Percentiles rank a stretch among this genome's conserved stretches.
These are phyloP conservation scores for Lathyrus sativus DNA, from an alignment of 306 rosid species.

Conservation along the genomic window DNA sequence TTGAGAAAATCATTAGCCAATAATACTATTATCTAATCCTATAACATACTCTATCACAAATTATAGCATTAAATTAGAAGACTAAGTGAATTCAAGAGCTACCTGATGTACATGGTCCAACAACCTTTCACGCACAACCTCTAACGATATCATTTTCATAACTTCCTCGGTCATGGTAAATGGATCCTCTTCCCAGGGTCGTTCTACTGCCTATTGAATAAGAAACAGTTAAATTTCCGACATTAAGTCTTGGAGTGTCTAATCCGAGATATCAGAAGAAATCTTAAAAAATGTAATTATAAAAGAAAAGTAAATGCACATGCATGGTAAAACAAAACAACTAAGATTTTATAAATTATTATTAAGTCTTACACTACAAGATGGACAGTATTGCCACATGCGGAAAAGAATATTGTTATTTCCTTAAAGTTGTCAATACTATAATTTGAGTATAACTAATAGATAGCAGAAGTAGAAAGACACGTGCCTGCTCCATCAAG, in stretches of 20 bases:
- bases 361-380: conserved; percentile 6
- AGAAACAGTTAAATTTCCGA: conserved; percentile 38
- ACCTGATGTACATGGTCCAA: conserved; percentile 98
- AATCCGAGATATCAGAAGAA: conserved; percentile 5
- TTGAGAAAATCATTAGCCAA: conserved; percentile 29
- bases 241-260: conserved; percentile 30
- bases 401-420: neutral
- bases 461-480: conserved; percentile 37
- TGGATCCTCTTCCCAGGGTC: conserved; percentile 97
- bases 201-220: conserved; percentile 74
- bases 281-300: neutral
- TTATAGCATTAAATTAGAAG: conserved; percentile 12
- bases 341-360: neutral
- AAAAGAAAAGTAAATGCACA: conserved; percentile 17
- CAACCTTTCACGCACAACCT: conserved; percentile 93
- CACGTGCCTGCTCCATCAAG: conserved; percentile 87
- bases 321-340: conserved; percentile 4
- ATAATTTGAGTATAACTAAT: conserved; percentile 25
- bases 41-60: neutral
- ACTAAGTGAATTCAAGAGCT: conserved; percentile 22
- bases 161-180: conserved; percentile 80
- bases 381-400: conserved; percentile 5
- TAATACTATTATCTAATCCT: conserved; percentile 23
- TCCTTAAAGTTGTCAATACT: conserved; percentile 4
- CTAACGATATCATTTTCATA: conserved; percentile 83